A percentile compares a stretch with the other conserved stretches of the same genome.
These are phyloP conservation scores for Glycine soja DNA, from an alignment of 306 rosid species.

Conservation along the genomic window DNA sequence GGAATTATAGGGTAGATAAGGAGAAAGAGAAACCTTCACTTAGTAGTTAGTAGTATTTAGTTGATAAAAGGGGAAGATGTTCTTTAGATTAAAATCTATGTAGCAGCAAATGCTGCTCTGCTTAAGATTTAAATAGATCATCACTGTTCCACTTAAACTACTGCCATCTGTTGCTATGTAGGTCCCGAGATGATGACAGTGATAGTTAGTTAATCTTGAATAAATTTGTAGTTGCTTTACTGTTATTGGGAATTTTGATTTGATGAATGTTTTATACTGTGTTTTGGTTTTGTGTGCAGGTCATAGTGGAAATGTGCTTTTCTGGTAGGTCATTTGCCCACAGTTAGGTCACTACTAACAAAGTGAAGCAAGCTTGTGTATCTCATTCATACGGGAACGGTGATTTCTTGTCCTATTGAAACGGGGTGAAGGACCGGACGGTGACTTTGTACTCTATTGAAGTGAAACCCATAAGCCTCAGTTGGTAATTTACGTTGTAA, in stretches of 20 bases:
- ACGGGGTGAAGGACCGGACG: neutral
- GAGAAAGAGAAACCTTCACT: neutral
- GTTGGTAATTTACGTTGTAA: slow-evolving; percentile 62
- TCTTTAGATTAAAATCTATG: no score
- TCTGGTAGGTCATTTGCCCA: slow-evolving; percentile 24
- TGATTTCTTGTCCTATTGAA: slow-evolving; percentile 36
- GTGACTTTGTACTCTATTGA: slow-evolving; percentile 1
- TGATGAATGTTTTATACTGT: slow-evolving; percentile 26
- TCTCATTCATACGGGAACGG: slow-evolving; percentile 36
- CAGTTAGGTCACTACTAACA: slow-evolving; percentile 49
- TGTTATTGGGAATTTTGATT: slow-evolving; percentile 27
- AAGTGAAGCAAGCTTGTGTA: slow-evolving; percentile 41
- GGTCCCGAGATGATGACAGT: neutral
- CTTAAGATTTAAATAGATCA: neutral
- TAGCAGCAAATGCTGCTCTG: no score
- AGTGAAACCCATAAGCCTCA: slow-evolving; percentile 36
- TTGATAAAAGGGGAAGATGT: neutral
- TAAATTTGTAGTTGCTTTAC: slow-evolving; percentile 7
- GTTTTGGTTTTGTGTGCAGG: slow-evolving; percentile 47
- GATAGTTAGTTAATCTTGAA: neutral
- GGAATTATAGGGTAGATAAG: neutral
- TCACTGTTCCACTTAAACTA: neutral
- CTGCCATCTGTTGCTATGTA: neutral
- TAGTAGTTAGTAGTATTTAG: neutral
- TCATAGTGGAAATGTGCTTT: slow-evolving; percentile 18